Evolutionary conservation across 2,329 filamentous ascomycete genomes (phyloP).

Genomic region (Xylaria sp.): DNA sequence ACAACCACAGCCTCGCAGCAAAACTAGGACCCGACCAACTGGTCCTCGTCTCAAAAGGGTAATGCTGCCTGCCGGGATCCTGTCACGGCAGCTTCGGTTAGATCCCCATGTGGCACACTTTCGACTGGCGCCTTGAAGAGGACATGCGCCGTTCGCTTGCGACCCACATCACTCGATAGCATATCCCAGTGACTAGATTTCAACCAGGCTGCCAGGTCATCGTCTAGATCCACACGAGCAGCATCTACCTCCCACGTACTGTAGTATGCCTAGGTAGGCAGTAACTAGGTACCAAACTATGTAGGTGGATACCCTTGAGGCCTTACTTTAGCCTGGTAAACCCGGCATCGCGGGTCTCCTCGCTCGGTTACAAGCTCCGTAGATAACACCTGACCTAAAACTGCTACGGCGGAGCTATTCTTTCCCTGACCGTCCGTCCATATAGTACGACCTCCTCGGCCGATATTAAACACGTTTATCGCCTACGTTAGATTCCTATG

Average conservation of each 20-base stretch:
- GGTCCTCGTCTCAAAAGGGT: not conserved
- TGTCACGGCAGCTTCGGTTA: not conserved
- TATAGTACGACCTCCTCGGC: not conserved
- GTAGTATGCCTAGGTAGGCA: no score
- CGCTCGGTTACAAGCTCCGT: not conserved
- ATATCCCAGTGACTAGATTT: not conserved
- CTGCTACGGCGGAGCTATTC: no score
- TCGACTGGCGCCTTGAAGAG: not conserved
- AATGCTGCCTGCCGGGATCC: not conserved
- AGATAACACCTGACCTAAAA: not conserved
- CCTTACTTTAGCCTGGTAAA: not conserved
- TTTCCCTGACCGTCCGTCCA: no score
- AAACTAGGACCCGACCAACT: not conserved
- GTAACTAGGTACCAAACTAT: no score
- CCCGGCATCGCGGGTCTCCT: no score
- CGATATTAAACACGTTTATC: not conserved
- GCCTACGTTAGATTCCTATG: no score
- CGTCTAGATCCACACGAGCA: no score
- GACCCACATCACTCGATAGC: not conserved
- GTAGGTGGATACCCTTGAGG: not conserved
- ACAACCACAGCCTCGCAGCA: not conserved
- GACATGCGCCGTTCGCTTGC: not conserved
- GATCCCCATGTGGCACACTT: not conserved
- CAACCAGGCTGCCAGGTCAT: no score
- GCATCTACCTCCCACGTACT: no score